Evolutionary conservation across 2,329 filamentous ascomycete species (phyloP), one percentile per base, ranked within the genome.

Genomic region (Clonostachys solani): DNA sequence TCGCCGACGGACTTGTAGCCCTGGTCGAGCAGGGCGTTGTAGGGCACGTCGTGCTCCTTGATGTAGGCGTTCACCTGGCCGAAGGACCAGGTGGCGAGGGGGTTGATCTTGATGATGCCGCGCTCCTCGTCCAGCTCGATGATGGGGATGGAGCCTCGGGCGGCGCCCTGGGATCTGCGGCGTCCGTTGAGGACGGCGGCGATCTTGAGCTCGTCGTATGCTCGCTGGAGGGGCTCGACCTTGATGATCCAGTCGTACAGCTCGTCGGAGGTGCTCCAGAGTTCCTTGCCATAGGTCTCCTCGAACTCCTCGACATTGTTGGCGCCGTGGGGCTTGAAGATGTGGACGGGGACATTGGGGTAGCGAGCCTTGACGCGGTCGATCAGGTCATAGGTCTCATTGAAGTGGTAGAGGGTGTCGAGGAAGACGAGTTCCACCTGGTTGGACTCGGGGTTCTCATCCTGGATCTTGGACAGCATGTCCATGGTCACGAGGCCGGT

Each of bases 1-100:
- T 99, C 94, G 52, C 94, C 94, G 52, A 99, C 80, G 54, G 90
- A 96, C 80, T 97, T 96, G 80, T 99, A 99, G n/a, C 94, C 94
- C 50, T 77, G 79, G 71, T 96, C 89, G 42, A 99, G 80, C 33
- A 99, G 81, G 52, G 80, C 84, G 66, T 99, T 99, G 78, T 96
- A 97, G 0, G 94, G 94, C 5, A 99, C 91, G 51, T 90, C 71
- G 75, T 96, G 81, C 60, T 87, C 84, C 58, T 84, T 81, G 71
- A 96, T 82, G 72, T 99, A 99, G 38, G 81, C 77, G 68, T 92
- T 85, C 50, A 99, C 92, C 64, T 97, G 87, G 52, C 83, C 74
- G 72, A 99, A 99, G 40, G 80, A 80, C 94, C 94, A 99, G 72
- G 92, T 90, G 62, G 92, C 92, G 54, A 99, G 75, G 12, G 94